Evolutionary conservation across 768 basidiomycete genomes (phyloP), one percentile per base, ranked within the genome.

Genomic region (Mycena metata): DNA sequence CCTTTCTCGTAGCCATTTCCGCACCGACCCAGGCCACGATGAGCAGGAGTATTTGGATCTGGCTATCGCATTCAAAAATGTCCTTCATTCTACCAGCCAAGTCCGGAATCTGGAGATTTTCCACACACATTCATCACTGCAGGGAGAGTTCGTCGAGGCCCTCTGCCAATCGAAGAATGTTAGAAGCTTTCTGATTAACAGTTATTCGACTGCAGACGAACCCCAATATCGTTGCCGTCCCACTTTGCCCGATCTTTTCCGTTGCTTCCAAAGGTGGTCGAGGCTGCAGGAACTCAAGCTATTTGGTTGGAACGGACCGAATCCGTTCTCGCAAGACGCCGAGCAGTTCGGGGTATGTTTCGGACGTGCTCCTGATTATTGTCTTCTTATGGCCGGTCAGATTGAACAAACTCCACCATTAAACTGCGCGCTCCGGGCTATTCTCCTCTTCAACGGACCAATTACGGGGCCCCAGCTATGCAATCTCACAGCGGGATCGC

Each of bases 1-100:
- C 46, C 59, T 60, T 49, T 60, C 59, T 36, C 59, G 59, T 41
- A 60, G 59, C 59, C 59, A 60, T 50, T 60, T 60, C 47, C 46
- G 59, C 21, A n/a, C 6, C 47, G 59, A 12, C 8, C 46, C 19
- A 41, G 9, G 12, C 59, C 33, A 50, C 35, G 21, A 60, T 35
- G 59, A 49, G 36, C 59, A 36, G 59, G 21, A 50, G 19, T 60
- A 60, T 50, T 41, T 60, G 47, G 59, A 50, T 36, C 59, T 46
- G 46, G 46, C 59, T 11, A 60, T 60, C 26, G 59, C 59, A 50
- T 60, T 60, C 59, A 60, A 60, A 47, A 50, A 60, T 60, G 26
- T 60, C 59, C 19, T 60, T 49, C 47, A 60, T 50, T 60, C 59
- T 6, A 47, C 59, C 39, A 49, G 50, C 24, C 47, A 60, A 8